Evolutionary conservation across 495 filamentous ascomycete species (phyloP), one percentile per base, ranked within the genome.

Genomic region (Aspergillus avenaceus): DNA sequence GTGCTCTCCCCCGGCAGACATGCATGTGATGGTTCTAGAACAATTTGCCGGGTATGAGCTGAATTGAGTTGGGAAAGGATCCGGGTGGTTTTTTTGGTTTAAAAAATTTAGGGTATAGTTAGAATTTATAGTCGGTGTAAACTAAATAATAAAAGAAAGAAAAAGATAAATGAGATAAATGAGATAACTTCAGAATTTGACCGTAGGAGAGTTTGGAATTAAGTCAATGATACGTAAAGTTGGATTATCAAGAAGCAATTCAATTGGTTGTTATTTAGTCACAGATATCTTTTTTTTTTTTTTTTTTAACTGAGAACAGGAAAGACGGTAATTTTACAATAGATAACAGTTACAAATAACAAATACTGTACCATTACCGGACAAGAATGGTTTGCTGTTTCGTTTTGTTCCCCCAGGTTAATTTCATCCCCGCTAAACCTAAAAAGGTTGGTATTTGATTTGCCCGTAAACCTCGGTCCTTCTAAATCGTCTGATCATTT

Each of bases 1-100:
- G 71, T 84, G 86, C 58, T 81, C 78, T 52, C 79, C 82, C 58
- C 77, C 79, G 65, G 75, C 74, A 71, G 87, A 90, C 87, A 91
- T 91, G 67, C 84, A 85, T 81, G 56, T 62, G 60, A 59, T 21
- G 32, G n/a, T 14, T 38, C 16, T 38, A 8, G 34, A 21, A 38
- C 14, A 19, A 19, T 36, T 36, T 14, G 32, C 32, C 32, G 32
- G 32, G 32, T 36, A n/a, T n/a, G n/a, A n/a, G n/a, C n/a, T n/a
- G n/a, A 26, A 44, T 14, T 40, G 25, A 34, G 28, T 19, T 14
- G 12, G 3, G 19, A 9, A 28, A 40, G 29, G 24, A 5, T 19
- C 24, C 37, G 19, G 1, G 4, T 26, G 18, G 22, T 16, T 38
- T 34, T 34, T 34, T 34, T 5, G 29, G 12, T 5, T 13, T 34